Base-by-base conservation (phyloP, 2,329 filamentous ascomycete genomes). In the Teratosphaeria epicoccoides region DNA sequence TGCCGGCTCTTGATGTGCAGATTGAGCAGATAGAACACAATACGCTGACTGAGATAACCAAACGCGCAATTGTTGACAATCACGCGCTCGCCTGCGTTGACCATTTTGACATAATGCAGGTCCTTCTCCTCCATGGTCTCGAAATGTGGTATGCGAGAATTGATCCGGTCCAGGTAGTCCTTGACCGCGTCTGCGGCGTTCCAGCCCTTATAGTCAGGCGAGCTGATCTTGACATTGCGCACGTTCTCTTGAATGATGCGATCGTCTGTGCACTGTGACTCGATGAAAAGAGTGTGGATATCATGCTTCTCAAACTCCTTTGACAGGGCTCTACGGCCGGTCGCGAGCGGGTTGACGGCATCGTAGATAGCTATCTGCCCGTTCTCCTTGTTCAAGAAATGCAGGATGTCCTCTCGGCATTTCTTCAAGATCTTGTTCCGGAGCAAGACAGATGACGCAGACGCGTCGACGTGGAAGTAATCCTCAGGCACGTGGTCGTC, bases 71-170 rank as follows among this genome's bases (percentile, higher is more conserved):
- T 96, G 73, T 98, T 98, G 70, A 97, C 91, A 61, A 91, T 85
- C 65, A 98, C 85, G 59, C 88, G 83, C 65, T 91, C 83, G 44
- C 93, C 93, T 6, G 93, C 93, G 61, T 98, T 98, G 67, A 97
- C 95, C 91, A 98, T 96, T 74, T 95, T 96, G 73, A 98, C 91
- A 72, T 91, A 98, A 68, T 97, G 95, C 57, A 98, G 78, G 59
- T 97, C 90, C 25, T 79, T 78, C 68, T 98, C 93, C 62, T 90
- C 80, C 89, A 98, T 97, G 1, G 88, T 95, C 72, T 98, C 90
- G 61, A 95, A 98, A 53, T 91, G 84, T 20, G 93, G 93, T 54
- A 98, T 98, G 60, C 93, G 88, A 61, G 87, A 84, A 57, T 88
- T 84, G 65, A 98, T 97, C 48, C 93, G 84, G 56, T 83, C 81